Base-by-base conservation (phyloP, 495 filamentous ascomycete species). In the Evansstolkia leycettana region DNA sequence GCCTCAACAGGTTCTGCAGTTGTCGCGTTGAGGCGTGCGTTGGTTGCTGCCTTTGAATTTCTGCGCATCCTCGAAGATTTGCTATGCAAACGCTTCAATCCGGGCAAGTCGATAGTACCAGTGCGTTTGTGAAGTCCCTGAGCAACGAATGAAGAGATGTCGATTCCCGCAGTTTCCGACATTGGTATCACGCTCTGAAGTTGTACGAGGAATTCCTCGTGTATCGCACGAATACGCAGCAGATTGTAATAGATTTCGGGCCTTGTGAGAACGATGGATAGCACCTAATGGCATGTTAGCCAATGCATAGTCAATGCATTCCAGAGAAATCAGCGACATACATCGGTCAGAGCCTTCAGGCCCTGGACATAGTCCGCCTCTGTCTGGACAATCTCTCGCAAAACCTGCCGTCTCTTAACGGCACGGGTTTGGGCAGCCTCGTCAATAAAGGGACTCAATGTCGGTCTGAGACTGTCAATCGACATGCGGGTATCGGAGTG, bases 281-380 rank as follows among this genome's bases (percentile, higher is more conserved):
- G 48, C 11, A 65, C 40, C 62, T 66, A 31, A 11, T 28, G 7
- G 17, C 20, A 5, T 5, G 16, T 34, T 13, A 38, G 15, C 36
- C 16, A 24, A 17, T 5, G 17, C 7, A 19, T 14, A 23, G 28
- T 29, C n/a, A n/a, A n/a, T n/a, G n/a, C n/a, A n/a, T n/a, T n/a
- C n/a, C n/a, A n/a, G 16, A 5, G 19, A 31, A 10, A 14, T 18
- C 16, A 29, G 17, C 29, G 19, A 60, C 70, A 47, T 62, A 93
- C 90, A 51, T 88, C 84, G 46, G 80, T 75, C 38, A 98, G 64
- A 33, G 88, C 81, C 46, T 83, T 84, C 34, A 96, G 55, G 41
- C 93, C 89, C 12, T 73, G 75, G 37, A 95, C 73, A 58, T 96
- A 96, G 44, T 82, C 78, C 48, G 88, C 80, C 55, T 96, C 90